A percentile compares a stretch with the other conserved stretches of the same genome.
Evolutionary conservation across 805 yeast species (phyloP).

Genomic region (Candida nanaspora): DNA sequence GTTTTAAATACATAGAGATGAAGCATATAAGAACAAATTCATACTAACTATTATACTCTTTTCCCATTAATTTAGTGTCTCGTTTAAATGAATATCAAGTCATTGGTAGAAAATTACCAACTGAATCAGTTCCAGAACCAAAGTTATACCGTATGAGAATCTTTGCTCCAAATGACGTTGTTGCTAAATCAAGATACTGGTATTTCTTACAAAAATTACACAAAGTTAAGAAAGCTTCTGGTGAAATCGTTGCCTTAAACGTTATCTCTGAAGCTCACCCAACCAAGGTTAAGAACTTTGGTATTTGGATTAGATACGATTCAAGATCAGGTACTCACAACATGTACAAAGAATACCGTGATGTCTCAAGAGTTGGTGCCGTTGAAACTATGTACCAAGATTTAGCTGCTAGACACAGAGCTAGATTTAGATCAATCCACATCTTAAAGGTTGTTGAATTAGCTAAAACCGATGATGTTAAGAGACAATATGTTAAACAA

Average conservation of each 20-base stretch:
- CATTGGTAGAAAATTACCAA: conserved; percentile 99
- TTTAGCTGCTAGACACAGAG: conserved; percentile 99
- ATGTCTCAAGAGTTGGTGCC: conserved; percentile 97
- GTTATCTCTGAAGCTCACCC: conserved; percentile 91
- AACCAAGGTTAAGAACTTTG: conserved; percentile 99
- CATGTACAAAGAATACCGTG: conserved; percentile 99
- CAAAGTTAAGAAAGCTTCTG: conserved; percentile 99
- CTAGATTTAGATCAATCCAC: conserved; percentile 99
- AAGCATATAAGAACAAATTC: too few relatives aligned
- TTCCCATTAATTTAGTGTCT: conserved; percentile 50
- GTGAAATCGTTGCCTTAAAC: conserved; percentile 96
- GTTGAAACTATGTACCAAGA: conserved; percentile 98
- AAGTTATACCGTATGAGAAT: conserved; percentile 99
- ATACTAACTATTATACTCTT: conserved; percentile 10
- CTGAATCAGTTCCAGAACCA: conserved; percentile 98
- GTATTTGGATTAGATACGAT: conserved; percentile 99
- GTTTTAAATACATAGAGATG: too few relatives aligned
- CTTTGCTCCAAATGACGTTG: conserved; percentile 97
- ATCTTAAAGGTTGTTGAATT: conserved; percentile 99
- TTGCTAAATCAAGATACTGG: conserved; percentile 99
- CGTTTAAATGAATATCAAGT: conserved; percentile 99
- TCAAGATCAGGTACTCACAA: conserved; percentile 99
- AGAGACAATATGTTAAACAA: conserved; percentile 99
- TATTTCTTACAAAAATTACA: conserved; percentile 98
- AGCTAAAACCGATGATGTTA: conserved; percentile 95